Evolutionary conservation across 768 basidiomycete genomes (phyloP), one percentile per base, ranked within the genome.

Genomic region (Psilocybe azurescens): DNA sequence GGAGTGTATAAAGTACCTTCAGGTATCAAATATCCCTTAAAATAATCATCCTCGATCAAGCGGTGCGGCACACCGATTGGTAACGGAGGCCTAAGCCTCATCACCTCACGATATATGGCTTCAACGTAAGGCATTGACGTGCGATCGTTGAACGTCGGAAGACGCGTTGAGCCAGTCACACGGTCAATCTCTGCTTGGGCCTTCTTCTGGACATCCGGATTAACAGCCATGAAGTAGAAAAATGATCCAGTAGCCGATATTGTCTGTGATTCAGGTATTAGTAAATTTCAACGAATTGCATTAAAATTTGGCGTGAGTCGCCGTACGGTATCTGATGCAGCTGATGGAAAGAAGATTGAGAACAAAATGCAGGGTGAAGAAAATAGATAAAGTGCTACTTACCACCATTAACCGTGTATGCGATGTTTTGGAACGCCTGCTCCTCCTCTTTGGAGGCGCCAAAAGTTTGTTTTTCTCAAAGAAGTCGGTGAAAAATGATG

Each of bases 151-250:
- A 72, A 68, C 6, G 60, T 62, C 0, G 76, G 74, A 5, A 78
- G 66, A 2, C 76, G 66, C 5, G 69, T 62, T 5, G 38, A 39
- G 9, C 78, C 77, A 10, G 75, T 60, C 10, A 77, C 69, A 0
- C 65, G 53, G 61, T 79, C 76, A n/a, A 80, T 65, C 56, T 78
- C 76, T 5, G 47, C 67, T 60, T 77, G 79, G 0, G 74, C 78
- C 52, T 70, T 73, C 20, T 56, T 65, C 58, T 77, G 76, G 1
- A 72, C 63, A 5, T 78, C 67, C 0, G 72, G 77, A 57, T 74
- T 65, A 5, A 60, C 60, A 20, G 68, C 56, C 70, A 77, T 71
- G 2, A 72, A 65, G 16, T 75, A 64, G 11, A 78, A 63, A 63
- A 79, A 69, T n/a, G 60, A 44, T 20, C 47, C 55, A 18, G 56